Conservation (phyloP, 306 rosid genomes). For the Lagenaria siceraria region DNA sequence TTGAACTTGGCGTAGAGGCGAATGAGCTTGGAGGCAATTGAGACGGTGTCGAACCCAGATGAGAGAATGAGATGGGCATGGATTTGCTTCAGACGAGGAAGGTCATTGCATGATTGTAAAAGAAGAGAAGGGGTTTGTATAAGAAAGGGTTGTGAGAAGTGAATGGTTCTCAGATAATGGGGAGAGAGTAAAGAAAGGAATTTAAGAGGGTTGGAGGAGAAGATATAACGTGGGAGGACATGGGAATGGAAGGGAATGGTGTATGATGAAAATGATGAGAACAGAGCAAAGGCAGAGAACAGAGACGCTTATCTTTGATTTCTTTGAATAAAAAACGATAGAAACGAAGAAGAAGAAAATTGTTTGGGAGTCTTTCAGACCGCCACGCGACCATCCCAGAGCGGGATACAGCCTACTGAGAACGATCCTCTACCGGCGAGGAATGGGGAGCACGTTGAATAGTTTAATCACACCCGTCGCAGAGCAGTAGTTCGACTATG, state of each 20-base stretch:
- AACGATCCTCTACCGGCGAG: not conserved
- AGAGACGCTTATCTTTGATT: not conserved
- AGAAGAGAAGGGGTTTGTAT: not conserved
- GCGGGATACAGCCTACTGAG: not conserved
- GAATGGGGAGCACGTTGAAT: no score
- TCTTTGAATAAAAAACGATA: not conserved
- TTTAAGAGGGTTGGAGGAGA: not conserved
- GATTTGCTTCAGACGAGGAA: conserved; percentile 12
- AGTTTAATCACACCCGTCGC: no score
- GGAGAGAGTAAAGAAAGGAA: conserved; percentile 23
- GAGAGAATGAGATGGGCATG: conserved; percentile 30
- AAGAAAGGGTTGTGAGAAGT: not conserved
- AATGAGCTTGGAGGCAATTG: conserved; percentile 12
- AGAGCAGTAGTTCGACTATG: no score
- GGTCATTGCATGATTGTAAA: conserved; percentile 19
- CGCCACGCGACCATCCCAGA: not conserved
- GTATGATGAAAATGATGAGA: not conserved
- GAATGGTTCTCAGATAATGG: conserved; percentile 32
- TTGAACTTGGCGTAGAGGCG: not conserved
- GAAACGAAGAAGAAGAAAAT: not conserved
- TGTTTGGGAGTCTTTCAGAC: not conserved
- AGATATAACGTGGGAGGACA: conserved; percentile 13
- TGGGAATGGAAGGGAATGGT: conserved; percentile 3
- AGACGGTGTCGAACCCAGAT: conserved; percentile 5
- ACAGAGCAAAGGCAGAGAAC: not conserved